Evolutionary conservation across 2,329 filamentous ascomycete species (phyloP), one percentile per base, ranked within the genome.

Genomic region (Ploettnerulaceae sp.): DNA sequence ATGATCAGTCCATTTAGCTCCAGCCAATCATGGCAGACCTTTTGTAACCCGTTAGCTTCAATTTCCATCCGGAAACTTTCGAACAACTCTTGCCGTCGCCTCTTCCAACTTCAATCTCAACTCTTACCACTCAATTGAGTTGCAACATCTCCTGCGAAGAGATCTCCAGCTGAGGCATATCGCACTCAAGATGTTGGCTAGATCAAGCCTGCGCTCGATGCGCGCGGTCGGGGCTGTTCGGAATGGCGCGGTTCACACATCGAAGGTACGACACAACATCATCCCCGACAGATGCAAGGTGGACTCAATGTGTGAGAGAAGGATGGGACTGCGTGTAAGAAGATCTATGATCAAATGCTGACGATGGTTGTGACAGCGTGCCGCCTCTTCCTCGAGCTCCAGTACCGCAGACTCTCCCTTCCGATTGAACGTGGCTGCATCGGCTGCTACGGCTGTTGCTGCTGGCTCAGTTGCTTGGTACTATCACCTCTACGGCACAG

Each of bases 401-500:
- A 76, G 80, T 68, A 79, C 85, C 68, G 76, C 79, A 68, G 75
- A 82, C 66, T 84, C 87, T 63, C 77, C 86, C 63, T 83, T 86
- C 71, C 83, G 84, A 71, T 77, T 93, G 70, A 96, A 91, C 72
- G 76, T 90, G 63, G 86, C 90, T 67, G 89, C 88, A 66, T 80
- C 82, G 64, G 87, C 86, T 66, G 90, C 93, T 61, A 95, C 89
- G 61, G 81, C 85, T 62, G 78, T 89, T 66, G 89, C 91, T 63
- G 75, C 88, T 70, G 90, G 89, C 63, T 91, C 91, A 59, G 82
- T 91, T 64, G 90, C 88, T 62, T 97, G 90, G 89, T 97, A 96
- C 76, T 95, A 91, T 71, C 89, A 95, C 72, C 83, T 95, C 62
- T 97, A 95, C 71, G 93, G 90, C 65, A 81, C 87, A 63, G 82